These are phyloP conservation scores for Fusarium sp. DNA, from an alignment of 2,329 filamentous ascomycete genomes.

Conservation along the genomic window DNA sequence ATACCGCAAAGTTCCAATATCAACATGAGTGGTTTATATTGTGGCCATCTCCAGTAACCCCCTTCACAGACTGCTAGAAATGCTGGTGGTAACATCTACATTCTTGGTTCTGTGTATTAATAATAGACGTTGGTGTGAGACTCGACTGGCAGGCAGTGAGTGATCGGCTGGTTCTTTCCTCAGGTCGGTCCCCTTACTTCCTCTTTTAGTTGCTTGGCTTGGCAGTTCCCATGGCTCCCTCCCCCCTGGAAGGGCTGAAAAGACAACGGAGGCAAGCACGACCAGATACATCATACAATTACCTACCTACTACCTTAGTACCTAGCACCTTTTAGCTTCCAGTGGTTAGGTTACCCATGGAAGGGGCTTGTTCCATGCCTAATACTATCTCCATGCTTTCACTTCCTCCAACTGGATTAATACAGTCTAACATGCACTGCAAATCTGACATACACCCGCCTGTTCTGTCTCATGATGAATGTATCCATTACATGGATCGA, in stretches of 20 bases:
- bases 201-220: constrained; percentile 33
- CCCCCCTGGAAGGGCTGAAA: constrained; percentile 12
- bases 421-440: constrained; percentile 14
- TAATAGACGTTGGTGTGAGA: constrained; percentile 13
- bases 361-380: constrained; percentile 1
- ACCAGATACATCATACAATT: neutral
- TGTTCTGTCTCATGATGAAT: constrained; percentile 36
- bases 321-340: neutral
- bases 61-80: neutral
- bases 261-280: constrained; percentile 20
- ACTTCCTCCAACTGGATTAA: constrained; percentile 3
- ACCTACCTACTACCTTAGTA: no score
- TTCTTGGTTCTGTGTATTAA: constrained; percentile 17
- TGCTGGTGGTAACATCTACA: neutral
- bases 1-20: constrained; percentile 14
- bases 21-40: neutral
- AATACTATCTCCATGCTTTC: constrained; percentile 4
- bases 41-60: neutral
- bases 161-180: constrained; percentile 30
- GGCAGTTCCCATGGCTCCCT: constrained; percentile 22
- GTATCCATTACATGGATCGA: constrained; percentile 28
- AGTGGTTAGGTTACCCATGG: constrained; percentile 1
- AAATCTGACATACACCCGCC: constrained; percentile 31
- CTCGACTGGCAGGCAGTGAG: constrained; percentile 10
- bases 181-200: constrained; percentile 15